Base-by-base conservation (phyloP, 2,329 filamentous ascomycete genomes). In the Onygena corvina region DNA sequence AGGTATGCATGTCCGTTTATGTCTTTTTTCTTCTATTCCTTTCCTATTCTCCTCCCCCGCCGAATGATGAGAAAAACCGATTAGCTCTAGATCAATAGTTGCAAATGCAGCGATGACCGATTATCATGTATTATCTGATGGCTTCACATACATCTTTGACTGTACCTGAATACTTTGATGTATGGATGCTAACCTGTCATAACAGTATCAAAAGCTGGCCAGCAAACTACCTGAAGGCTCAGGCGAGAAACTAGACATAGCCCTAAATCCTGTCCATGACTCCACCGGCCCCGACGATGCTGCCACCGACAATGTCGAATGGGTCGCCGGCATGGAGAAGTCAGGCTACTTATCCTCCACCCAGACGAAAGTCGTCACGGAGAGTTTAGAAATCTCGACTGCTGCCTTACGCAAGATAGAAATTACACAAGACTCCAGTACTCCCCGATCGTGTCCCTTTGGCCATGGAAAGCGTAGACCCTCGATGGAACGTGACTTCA, bases 21-120 rank as follows among this genome's bases (percentile, higher is more conserved):
- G 5, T 50, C 29, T 46, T 50, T 47, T 36, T 9, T 48, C 34
- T 21, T 30, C 35, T 47, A 14, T 46, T 50, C 31, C n/a, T 48
- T 51, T 20, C 14, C 29, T 16, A 29, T 29, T 48, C 12, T 23
- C 36, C 46, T 36, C 47, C 49, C 46, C 36, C 45, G 54, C 58
- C 63, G 61, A 54, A 69, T 73, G 71, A 75, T 65, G 73, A 75
- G 64, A 70, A 66, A 69, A 60, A 48, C 60, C 63, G 61, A 68
- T 83, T 86, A 86, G 83, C 83, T 87, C 83, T 86, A 86, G 83
- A 86, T 84, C 83, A 82, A 74, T 14, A 86, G 80, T 74, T 77
- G 71, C 74, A 62, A 60, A 47, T 12, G 72, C 71, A 74, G 71
- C 72, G 62, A 67, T 77, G 82, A 84, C 74, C 72, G 80, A 84